Evolutionary conservation across 2,329 filamentous ascomycete species (phyloP).

Genomic region (Ceratocystis huliohia): DNA sequence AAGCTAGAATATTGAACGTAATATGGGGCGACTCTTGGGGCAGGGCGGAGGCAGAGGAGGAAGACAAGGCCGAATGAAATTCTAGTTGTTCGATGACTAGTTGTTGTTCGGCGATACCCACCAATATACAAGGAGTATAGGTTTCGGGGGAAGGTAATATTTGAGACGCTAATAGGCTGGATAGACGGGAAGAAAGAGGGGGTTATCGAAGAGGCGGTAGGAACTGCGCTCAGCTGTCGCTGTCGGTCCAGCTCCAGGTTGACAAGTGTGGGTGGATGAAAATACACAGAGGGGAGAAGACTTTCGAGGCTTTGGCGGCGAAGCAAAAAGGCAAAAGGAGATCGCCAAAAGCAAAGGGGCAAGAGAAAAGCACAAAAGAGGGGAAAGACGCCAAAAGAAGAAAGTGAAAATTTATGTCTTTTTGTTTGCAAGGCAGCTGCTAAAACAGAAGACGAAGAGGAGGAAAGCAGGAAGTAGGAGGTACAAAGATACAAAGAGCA

Average conservation of each 20-base stretch:
- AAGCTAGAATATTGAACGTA: background rate
- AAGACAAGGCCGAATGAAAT: background rate
- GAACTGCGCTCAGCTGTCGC: no score
- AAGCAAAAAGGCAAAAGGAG: background rate
- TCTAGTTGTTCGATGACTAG: no score
- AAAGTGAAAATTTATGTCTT: background rate
- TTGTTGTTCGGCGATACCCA: no score
- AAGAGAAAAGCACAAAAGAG: background rate
- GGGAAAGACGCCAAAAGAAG: background rate
- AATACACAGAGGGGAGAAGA: background rate
- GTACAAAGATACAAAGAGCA: background rate
- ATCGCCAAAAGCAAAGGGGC: background rate
- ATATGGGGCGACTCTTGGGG: background rate
- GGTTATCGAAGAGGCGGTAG: background rate
- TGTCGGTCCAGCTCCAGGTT: no score
- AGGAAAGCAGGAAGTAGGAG: background rate
- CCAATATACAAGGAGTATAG: no score
- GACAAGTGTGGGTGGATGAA: background rate
- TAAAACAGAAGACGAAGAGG: background rate
- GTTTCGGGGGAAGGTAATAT: no score
- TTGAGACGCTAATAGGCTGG: no score
- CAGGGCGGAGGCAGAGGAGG: background rate
- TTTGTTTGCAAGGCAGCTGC: background rate
- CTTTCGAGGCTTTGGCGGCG: background rate
- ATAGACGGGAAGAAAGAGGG: background rate